These are phyloP conservation scores for Colletotrichum noveboracense DNA, from an alignment of 2,329 filamentous ascomycete species.

Conservation along the genomic window DNA sequence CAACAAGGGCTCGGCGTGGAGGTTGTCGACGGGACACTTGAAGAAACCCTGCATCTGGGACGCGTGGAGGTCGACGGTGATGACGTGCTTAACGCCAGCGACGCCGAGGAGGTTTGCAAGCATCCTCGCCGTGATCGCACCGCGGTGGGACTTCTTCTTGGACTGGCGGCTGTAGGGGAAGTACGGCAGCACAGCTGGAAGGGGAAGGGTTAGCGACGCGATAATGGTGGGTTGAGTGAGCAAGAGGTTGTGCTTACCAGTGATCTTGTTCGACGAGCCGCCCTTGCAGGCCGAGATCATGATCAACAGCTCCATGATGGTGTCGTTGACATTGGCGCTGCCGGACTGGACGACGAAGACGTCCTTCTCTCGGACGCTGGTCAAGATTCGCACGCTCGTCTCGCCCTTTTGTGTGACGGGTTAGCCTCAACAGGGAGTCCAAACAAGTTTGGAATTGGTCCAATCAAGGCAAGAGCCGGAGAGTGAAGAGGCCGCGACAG, in stretches of 20 bases:
- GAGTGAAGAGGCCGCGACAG: background rate
- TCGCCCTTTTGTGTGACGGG: conserved; percentile 59
- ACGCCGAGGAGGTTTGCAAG: conserved; percentile 92
- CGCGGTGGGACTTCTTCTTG: conserved; percentile 97
- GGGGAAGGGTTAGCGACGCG: background rate
- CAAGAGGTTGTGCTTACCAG: conserved; percentile 63
- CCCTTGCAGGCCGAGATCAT: conserved; percentile 99
- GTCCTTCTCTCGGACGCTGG: conserved; percentile 92
- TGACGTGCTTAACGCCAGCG: conserved; percentile 95
- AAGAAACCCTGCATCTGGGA: conserved; percentile 99
- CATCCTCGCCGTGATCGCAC: conserved; percentile 96
- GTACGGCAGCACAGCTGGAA: conserved; percentile 82
- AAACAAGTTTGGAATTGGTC: conserved; percentile 19
- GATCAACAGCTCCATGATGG: conserved; percentile 98
- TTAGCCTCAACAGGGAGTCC: conserved; percentile 30
- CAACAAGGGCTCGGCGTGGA: conserved; percentile 93
- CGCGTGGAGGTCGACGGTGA: conserved; percentile 94
- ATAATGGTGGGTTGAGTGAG: background rate
- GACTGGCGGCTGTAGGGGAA: conserved; percentile 99
- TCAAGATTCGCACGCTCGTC: conserved; percentile 72
- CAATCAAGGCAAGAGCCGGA: conserved; percentile 18
- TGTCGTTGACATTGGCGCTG: conserved; percentile 95
- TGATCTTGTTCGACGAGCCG: conserved; percentile 95
- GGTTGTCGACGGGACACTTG: conserved; percentile 95
- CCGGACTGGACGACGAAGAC: conserved; percentile 99